A percentile compares a stretch with the other conserved stretches of the same genome.
phyloP scores from a whole-genome alignment of 768 basidiomycete species.

The Suillus alpinus region DNA sequence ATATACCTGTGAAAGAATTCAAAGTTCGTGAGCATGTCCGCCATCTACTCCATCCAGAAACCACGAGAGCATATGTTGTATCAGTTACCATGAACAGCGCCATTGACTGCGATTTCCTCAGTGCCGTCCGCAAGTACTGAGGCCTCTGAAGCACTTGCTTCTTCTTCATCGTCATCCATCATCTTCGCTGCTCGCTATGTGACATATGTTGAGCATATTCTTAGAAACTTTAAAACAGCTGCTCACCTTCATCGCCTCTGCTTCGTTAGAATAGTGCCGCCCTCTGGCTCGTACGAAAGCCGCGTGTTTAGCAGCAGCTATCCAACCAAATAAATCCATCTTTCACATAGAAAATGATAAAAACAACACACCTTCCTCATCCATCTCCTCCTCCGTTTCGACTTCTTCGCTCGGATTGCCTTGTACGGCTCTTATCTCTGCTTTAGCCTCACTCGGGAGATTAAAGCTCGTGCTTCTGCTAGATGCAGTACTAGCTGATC shows the following conservation, averaged over 20 bases:
- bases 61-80: background rate
- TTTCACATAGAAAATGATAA: background rate
- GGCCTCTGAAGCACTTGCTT: conserved; percentile 23
- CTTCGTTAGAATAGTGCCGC: conserved; percentile 87
- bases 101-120: conserved; percentile 15
- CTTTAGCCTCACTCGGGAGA: conserved; percentile 66
- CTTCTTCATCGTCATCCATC: conserved; percentile 47
- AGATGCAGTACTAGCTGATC: conserved; percentile 61
- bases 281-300: conserved; percentile 79
- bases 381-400: conserved; percentile 80
- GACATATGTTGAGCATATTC: conserved; percentile 1
- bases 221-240: background rate
- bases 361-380: conserved; percentile 72
- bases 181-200: conserved; percentile 61
- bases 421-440: conserved; percentile 49
- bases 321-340: background rate
- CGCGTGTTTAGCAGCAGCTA: conserved; percentile 80
- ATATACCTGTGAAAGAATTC: background rate
- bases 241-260: conserved; percentile 86
- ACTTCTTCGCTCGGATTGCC: conserved; percentile 47
- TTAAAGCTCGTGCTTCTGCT: conserved; percentile 86
- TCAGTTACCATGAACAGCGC: conserved; percentile 19
- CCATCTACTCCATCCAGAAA: background rate
- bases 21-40: background rate
- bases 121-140: background rate